Evolutionary conservation across 2,329 filamentous ascomycete species (phyloP).

Genomic region (Fusarium sp.): DNA sequence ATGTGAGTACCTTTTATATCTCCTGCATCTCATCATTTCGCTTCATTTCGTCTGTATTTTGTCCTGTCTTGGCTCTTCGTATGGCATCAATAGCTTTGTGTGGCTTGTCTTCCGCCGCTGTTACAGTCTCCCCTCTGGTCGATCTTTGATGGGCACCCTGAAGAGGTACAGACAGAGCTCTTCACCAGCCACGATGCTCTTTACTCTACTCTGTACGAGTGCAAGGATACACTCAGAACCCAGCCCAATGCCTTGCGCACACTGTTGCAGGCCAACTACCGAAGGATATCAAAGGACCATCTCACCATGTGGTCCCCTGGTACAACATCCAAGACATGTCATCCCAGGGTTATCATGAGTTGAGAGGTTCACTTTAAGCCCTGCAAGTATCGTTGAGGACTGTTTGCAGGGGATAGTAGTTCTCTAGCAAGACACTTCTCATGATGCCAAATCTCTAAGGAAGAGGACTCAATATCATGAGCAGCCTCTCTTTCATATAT

Average conservation of each 20-base stretch:
- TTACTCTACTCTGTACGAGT: conserved; percentile 21
- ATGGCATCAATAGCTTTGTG: background rate
- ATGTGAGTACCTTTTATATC: conserved; percentile 61
- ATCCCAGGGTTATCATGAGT: conserved; percentile 9
- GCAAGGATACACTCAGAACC: conserved; percentile 24
- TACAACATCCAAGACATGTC: conserved; percentile 38
- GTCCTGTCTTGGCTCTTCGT: background rate
- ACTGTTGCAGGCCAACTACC: conserved; percentile 27
- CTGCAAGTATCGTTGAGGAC: background rate
- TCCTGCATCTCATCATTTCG: background rate
- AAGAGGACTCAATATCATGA: background rate
- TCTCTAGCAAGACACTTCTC: background rate
- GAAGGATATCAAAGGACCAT: conserved; percentile 16
- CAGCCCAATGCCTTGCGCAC: conserved; percentile 5
- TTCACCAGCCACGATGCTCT: conserved; percentile 9
- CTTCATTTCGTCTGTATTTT: background rate
- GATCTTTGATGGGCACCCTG: background rate
- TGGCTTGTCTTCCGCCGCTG: background rate
- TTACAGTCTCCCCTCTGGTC: background rate
- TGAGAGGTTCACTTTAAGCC: conserved; percentile 7
- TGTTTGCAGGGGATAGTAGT: background rate
- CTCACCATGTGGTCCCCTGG: conserved; percentile 34
- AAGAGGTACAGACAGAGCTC: conserved; percentile 1
- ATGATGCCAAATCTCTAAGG: conserved; percentile 2
- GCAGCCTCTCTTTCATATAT: conserved; percentile 14